A percentile compares a stretch with the other conserved stretches of the same genome.
These are phyloP conservation scores for Farysia itapuensis DNA, from an alignment of 1,284 basidiomycete species.

Conservation along the genomic window DNA sequence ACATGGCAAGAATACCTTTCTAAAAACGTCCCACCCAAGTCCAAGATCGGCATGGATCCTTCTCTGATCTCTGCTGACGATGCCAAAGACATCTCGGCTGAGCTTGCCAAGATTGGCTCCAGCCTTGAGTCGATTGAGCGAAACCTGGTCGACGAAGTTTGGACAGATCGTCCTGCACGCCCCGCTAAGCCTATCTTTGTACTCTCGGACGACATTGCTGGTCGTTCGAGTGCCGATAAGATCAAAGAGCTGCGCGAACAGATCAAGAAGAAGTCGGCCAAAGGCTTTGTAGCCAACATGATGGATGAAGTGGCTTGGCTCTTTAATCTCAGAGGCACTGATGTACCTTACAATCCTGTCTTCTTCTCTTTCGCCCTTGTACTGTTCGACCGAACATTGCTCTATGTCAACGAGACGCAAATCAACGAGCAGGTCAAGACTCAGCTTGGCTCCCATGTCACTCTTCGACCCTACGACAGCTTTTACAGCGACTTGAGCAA, in stretches of 20 bases:
- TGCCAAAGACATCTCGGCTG: slow-evolving; percentile 37
- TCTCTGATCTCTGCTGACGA: slow-evolving; percentile 56
- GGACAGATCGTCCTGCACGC: slow-evolving; percentile 73
- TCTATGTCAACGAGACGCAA: slow-evolving; percentile 74
- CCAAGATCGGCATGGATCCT: slow-evolving; percentile 54
- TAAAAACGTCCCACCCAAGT: slow-evolving; percentile 29
- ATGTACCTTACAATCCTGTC: slow-evolving; percentile 88
- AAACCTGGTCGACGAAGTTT: slow-evolving; percentile 82
- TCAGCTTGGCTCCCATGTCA: slow-evolving; percentile 68
- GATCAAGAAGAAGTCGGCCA: slow-evolving; percentile 39
- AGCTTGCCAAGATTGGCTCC: slow-evolving; percentile 33
- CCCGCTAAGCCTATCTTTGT: slow-evolving; percentile 73
- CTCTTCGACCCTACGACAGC: slow-evolving; percentile 69
- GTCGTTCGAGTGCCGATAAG: slow-evolving; percentile 57
- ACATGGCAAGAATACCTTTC: slow-evolving; percentile 69
- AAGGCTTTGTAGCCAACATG: slow-evolving; percentile 56
- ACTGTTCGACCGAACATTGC: slow-evolving; percentile 67
- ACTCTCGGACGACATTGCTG: slow-evolving; percentile 72
- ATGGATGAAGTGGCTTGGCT: slow-evolving; percentile 66
- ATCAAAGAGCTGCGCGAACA: slow-evolving; percentile 48
- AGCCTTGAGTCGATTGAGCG: slow-evolving; percentile 62
- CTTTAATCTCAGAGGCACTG: slow-evolving; percentile 88
- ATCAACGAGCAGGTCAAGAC: slow-evolving; percentile 67
- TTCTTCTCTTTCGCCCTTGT: slow-evolving; percentile 91
- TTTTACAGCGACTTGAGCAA: slow-evolving; percentile 53